Conservation (phyloP, 345 rosid genomes). For the Abelmoschus esculentus region DNA sequence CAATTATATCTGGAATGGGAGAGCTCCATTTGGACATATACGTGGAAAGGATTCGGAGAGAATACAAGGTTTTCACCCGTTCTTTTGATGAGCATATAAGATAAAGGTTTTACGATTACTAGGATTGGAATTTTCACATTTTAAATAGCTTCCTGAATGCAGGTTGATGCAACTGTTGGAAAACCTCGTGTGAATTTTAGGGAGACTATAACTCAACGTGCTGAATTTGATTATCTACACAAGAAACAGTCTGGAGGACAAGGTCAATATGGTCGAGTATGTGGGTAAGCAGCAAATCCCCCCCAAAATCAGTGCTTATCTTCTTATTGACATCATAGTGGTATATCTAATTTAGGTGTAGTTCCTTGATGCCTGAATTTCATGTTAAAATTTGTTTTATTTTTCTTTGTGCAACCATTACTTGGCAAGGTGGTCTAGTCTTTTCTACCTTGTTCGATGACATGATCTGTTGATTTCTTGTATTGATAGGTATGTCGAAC, state of each 20-base stretch:
- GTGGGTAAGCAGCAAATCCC: conserved; percentile 47
- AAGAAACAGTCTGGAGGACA: conserved; percentile 98
- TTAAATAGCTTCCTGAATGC: conserved; percentile 9
- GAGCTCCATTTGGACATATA: conserved; percentile 95
- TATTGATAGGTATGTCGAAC: conserved; percentile 65
- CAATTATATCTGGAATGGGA: conserved; percentile 99
- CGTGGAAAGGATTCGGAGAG: conserved; percentile 92
- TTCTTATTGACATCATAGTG: background rate
- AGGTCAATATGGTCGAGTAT: conserved; percentile 94
- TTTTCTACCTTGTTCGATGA: background rate
- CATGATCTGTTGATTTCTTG: conserved; percentile 8
- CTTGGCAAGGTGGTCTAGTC: background rate
- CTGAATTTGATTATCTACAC: conserved; percentile 91
- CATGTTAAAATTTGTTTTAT: background rate
- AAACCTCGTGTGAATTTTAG: conserved; percentile 97
- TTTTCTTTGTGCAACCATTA: background rate
- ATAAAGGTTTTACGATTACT: background rate
- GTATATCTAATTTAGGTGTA: background rate
- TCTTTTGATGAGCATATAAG: conserved; percentile 2
- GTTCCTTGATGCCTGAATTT: background rate
- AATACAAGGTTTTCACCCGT: conserved; percentile 56
- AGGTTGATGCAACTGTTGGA: conserved; percentile 98
- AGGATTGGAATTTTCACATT: background rate
- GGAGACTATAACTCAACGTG: conserved; percentile 84
- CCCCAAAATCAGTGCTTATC: background rate